A percentile compares a stretch with the other conserved stretches of the same genome.
Conservation (phyloP, 768 basidiomycete species). For the Suillus placidus region DNA sequence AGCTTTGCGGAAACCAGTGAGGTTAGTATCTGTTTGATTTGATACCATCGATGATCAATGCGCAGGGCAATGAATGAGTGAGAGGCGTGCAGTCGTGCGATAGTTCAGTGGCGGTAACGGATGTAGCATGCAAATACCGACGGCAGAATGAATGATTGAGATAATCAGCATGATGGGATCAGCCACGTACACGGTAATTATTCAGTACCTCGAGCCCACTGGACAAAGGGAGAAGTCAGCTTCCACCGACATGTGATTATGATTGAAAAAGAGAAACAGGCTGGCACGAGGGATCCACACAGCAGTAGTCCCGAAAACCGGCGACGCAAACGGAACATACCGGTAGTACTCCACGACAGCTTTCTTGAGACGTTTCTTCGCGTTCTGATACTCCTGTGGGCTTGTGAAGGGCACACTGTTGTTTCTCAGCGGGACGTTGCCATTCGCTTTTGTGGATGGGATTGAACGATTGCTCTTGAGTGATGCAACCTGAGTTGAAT, state of each 20-base stretch:
- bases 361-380: conserved; percentile 83
- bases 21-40: conserved; percentile 67
- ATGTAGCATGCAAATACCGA: neutral
- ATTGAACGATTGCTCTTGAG: neutral
- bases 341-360: conserved; percentile 86
- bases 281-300: neutral
- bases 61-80: neutral
- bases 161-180: neutral
- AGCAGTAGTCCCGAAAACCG: neutral
- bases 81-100: neutral
- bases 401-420: conserved; percentile 31
- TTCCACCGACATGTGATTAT: neutral
- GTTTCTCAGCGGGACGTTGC: neutral
- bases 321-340: conserved; percentile 37
- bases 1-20: conserved; percentile 87
- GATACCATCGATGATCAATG: neutral
- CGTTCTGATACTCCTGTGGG: conserved; percentile 80
- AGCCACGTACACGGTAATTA: conserved; percentile 74
- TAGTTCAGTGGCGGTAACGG: neutral
- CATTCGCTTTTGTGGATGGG: conserved; percentile 1
- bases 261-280: neutral
- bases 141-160: neutral
- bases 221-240: conserved; percentile 6
- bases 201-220: conserved; percentile 84
- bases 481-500: neutral